A percentile compares a stretch with the other conserved stretches of the same genome.
These are phyloP conservation scores for Pseudogymnoascus sp. DNA, from an alignment of 2,329 filamentous ascomycete genomes.

Conservation along the genomic window DNA sequence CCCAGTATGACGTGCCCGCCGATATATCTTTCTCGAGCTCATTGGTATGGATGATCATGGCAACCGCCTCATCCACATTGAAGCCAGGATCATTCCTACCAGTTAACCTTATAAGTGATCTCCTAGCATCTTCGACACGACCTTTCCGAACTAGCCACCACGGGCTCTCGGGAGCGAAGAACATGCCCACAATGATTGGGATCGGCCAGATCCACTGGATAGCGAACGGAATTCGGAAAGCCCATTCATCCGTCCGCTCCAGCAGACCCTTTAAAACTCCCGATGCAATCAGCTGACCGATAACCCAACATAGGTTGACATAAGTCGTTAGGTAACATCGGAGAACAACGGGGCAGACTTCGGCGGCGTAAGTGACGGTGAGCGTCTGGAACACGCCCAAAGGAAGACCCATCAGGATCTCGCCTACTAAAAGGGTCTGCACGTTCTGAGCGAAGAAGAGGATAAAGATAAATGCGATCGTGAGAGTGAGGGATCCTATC, in stretches of 20 bases:
- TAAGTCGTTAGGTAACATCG: constrained; percentile 49
- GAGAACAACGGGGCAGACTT: constrained; percentile 48
- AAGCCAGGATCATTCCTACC: constrained; percentile 32
- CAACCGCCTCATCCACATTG: constrained; percentile 41
- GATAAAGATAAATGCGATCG: constrained; percentile 40
- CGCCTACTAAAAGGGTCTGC: constrained; percentile 38
- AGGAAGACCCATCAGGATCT: constrained; percentile 42
- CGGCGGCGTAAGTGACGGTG: constrained; percentile 34
- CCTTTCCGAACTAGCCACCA: constrained; percentile 43
- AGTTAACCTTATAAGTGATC: constrained; percentile 25
- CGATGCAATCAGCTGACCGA: constrained; percentile 43
- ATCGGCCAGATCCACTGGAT: constrained; percentile 47
- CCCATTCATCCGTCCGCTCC: constrained; percentile 38
- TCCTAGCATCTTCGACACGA: constrained; percentile 38
- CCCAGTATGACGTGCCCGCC: constrained; percentile 41
- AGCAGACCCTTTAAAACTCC: constrained; percentile 43
- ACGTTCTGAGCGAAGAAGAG: constrained; percentile 44
- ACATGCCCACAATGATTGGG: constrained; percentile 38
- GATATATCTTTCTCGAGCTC: constrained; percentile 39
- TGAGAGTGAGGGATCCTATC: constrained; percentile 37
- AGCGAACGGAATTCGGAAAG: constrained; percentile 43
- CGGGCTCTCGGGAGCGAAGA: constrained; percentile 41
- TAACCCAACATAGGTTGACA: constrained; percentile 47
- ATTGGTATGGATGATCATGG: constrained; percentile 51
- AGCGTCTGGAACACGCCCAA: constrained; percentile 42